Evolutionary conservation across 2,329 filamentous ascomycete genomes (phyloP).

Genomic region (Lachnellula hyalina): DNA sequence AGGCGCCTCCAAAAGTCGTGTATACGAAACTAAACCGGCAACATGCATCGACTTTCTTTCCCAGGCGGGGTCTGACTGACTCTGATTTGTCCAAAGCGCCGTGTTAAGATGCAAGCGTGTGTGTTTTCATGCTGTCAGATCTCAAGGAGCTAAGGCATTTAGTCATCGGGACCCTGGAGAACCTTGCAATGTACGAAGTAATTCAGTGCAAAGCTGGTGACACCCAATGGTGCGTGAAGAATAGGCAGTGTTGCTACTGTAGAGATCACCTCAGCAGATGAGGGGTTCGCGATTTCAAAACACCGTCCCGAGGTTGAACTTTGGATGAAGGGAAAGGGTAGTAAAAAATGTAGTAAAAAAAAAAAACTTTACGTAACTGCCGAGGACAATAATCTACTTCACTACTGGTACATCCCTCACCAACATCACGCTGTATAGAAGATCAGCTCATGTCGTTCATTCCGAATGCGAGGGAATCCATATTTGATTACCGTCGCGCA

Average conservation of each 20-base stretch:
- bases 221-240: neutral
- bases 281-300: neutral
- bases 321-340: no score
- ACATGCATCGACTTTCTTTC: neutral
- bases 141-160: neutral
- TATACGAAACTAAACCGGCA: neutral
- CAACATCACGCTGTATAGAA: no score
- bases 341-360: no score
- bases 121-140: neutral
- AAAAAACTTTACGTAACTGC: no score
- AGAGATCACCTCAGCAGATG: neutral
- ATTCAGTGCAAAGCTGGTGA: neutral
- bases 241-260: constrained; percentile 18
- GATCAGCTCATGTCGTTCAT: neutral
- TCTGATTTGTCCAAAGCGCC: neutral
- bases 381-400: no score
- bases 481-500: neutral
- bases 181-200: constrained; percentile 5
- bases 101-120: neutral
- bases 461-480: neutral
- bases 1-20: neutral
- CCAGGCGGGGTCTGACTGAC: neutral
- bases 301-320: no score
- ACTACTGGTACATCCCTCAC: no score
- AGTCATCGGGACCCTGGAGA: constrained; percentile 9